These are phyloP conservation scores for Neophaeococcomyces mojaviensis DNA, from an alignment of 2,329 filamentous ascomycete species.

Conservation along the genomic window DNA sequence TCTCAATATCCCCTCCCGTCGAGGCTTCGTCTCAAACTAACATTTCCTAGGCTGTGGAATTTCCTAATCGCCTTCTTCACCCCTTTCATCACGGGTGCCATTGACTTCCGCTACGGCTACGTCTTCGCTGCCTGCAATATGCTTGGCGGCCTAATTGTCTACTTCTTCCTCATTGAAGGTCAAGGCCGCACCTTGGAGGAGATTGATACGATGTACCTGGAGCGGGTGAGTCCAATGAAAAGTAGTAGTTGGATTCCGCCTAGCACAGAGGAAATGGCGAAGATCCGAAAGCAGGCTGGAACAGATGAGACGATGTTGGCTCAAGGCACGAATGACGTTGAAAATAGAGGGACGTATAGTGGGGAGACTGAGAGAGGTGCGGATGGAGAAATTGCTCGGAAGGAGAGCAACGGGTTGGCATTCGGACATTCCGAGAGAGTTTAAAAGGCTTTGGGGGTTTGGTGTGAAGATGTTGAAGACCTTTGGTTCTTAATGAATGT, in stretches of 20 bases:
- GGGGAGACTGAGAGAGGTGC: constrained; percentile 11
- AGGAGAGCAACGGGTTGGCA: not conserved
- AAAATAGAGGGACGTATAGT: constrained; percentile 7
- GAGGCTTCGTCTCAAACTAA: constrained; percentile 34
- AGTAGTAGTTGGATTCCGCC: constrained; percentile 14
- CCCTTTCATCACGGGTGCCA: constrained; percentile 65
- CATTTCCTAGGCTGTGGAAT: constrained; percentile 41
- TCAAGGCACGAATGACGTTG: not conserved
- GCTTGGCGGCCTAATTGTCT: constrained; percentile 57
- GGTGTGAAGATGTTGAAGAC: no score
- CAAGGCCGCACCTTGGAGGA: constrained; percentile 62
- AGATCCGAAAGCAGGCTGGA: constrained; percentile 19
- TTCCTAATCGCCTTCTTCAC: constrained; percentile 73
- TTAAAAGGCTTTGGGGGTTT: not conserved
- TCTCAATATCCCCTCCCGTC: not conserved
- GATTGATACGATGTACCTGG: constrained; percentile 69
- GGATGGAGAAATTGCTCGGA: not conserved
- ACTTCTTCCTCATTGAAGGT: constrained; percentile 69
- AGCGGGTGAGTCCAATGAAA: constrained; percentile 52
- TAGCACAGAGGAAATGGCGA: constrained; percentile 19
- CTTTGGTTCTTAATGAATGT: no score
- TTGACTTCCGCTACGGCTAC: constrained; percentile 69
- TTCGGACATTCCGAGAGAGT: not conserved
- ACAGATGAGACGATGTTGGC: constrained; percentile 13
- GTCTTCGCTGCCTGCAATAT: constrained; percentile 69